Evolutionary conservation across 768 basidiomycete species (phyloP).

Genomic region (Tulasnella sp.): DNA sequence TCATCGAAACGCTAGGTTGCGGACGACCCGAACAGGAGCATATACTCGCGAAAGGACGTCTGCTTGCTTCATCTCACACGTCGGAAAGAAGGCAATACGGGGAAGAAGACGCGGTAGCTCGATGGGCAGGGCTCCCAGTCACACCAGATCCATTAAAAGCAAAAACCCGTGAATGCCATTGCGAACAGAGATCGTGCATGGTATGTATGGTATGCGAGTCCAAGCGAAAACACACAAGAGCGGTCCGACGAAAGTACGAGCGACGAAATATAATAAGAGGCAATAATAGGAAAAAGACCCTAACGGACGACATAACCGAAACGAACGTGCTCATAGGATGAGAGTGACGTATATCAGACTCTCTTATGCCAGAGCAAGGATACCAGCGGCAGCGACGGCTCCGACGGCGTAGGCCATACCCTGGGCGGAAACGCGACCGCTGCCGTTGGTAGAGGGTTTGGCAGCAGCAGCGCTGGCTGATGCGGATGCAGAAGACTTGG

Average conservation of each 20-base stretch:
- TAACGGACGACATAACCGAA: background rate
- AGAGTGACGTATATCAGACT: background rate
- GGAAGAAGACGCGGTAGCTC: background rate
- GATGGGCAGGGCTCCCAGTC: background rate
- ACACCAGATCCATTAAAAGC: background rate
- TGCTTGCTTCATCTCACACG: conserved; percentile 46
- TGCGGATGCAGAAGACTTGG: background rate
- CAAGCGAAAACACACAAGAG: background rate
- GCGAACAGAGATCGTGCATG: background rate
- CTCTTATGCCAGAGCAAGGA: conserved; percentile 7
- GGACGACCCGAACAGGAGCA: conserved; percentile 53
- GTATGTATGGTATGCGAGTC: background rate
- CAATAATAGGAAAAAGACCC: background rate
- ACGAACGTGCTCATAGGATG: background rate
- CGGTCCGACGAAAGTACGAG: background rate
- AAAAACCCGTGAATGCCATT: background rate
- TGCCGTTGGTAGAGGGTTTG: conserved; percentile 7
- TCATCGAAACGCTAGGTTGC: conserved; percentile 38
- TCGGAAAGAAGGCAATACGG: background rate
- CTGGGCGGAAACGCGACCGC: background rate
- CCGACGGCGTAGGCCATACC: background rate
- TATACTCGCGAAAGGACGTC: conserved; percentile 59
- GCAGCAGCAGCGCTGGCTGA: background rate
- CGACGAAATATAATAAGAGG: background rate
- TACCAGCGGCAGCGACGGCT: conserved; percentile 3